Percentiles rank a stretch among this genome's conserved stretches.
Evolutionary conservation across 306 rosid genomes (phyloP).

Genomic region (Castanospermum australe): DNA sequence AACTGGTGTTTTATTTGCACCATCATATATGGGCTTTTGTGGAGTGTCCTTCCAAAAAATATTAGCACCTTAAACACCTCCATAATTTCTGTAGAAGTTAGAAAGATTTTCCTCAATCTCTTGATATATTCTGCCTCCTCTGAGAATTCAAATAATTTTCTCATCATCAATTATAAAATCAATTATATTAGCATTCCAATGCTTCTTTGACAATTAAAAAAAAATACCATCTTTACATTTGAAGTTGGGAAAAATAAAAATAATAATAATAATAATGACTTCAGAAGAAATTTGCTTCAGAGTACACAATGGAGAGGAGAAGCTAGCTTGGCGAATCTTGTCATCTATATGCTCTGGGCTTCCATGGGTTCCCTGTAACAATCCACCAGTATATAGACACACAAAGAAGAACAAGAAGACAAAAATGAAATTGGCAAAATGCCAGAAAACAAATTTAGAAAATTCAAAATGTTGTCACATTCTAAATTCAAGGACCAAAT

Average conservation of each 20-base stretch:
- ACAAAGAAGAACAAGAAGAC: neutral
- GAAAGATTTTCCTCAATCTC: neutral
- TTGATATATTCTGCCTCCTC: slow-evolving; percentile 21
- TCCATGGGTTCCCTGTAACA: slow-evolving; percentile 40
- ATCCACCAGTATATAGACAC: neutral
- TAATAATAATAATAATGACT: slow-evolving; percentile 31
- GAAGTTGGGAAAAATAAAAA: neutral
- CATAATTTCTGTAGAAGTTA: slow-evolving; percentile 34
- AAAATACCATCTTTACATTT: neutral
- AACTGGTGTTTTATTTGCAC: slow-evolving; percentile 42
- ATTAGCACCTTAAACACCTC: slow-evolving; percentile 32
- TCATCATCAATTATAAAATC: neutral
- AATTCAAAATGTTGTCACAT: too few relatives aligned
- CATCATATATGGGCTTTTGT: slow-evolving; percentile 37
- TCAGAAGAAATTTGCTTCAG: slow-evolving; percentile 36
- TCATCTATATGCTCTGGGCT: slow-evolving; percentile 22
- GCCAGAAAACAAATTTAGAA: neutral
- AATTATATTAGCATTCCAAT: neutral
- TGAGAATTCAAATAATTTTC: neutral
- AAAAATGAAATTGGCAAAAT: too few relatives aligned
- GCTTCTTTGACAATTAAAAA: neutral
- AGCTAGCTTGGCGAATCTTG: slow-evolving; percentile 20
- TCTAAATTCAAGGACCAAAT: too few relatives aligned
- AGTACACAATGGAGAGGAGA: slow-evolving; percentile 37
- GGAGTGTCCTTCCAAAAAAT: slow-evolving; percentile 15